Conservation (phyloP, 2,329 filamentous ascomycete genomes). For the Fusarium albidum region DNA sequence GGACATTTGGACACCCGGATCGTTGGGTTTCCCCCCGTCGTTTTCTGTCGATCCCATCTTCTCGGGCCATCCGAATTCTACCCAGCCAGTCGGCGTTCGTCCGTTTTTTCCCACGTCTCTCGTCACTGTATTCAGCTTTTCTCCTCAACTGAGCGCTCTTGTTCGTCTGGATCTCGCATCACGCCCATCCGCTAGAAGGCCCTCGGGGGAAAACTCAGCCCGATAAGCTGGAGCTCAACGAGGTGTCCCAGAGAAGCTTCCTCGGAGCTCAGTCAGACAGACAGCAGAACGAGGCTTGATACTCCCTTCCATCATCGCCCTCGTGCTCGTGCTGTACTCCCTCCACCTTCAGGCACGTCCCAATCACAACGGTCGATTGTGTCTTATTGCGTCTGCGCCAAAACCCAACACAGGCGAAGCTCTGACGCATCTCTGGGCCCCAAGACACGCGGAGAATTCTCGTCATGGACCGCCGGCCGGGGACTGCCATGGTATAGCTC, state of each 20-base stretch:
- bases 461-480: slow-evolving; percentile 40
- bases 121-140: slow-evolving; percentile 24
- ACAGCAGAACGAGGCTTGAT: slow-evolving; percentile 31
- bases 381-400: slow-evolving; percentile 40
- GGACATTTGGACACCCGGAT: slow-evolving; percentile 8
- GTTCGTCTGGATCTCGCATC: slow-evolving; percentile 30
- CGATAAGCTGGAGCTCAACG: slow-evolving; percentile 30
- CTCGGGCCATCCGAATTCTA: slow-evolving; percentile 34
- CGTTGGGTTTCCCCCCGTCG: slow-evolving; percentile 28
- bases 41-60: slow-evolving; percentile 38
- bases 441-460: slow-evolving; percentile 50
- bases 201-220: background rate
- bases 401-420: slow-evolving; percentile 35
- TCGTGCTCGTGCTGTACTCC: slow-evolving; percentile 16
- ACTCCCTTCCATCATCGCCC: slow-evolving; percentile 23
- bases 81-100: slow-evolving; percentile 39
- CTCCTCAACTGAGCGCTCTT: slow-evolving; percentile 31
- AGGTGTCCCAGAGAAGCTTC: slow-evolving; percentile 13
- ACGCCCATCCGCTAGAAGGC: slow-evolving; percentile 28
- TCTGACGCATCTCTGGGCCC: slow-evolving; percentile 28
- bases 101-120: slow-evolving; percentile 32
- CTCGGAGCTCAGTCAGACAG: slow-evolving; percentile 24
- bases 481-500: slow-evolving; percentile 44
- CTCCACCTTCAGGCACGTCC: slow-evolving; percentile 28
- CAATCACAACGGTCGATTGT: slow-evolving; percentile 33